Evolutionary conservation across 176 grass and related monocot species (phyloP), one percentile per base, ranked within the genome.

Genomic region (maize (Zea mays)): DNA sequence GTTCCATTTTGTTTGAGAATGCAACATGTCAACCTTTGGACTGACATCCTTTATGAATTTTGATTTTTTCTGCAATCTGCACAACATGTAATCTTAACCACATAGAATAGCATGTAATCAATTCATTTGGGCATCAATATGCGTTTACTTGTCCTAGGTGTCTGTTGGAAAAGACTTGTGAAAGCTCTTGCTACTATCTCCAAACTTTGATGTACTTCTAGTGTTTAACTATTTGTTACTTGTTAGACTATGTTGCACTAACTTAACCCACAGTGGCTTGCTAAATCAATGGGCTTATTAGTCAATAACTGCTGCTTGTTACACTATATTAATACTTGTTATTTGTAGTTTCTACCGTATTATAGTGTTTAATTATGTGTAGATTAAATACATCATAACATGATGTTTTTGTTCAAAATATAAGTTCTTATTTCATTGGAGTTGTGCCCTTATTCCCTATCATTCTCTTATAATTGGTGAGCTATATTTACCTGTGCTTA

Each of bases 1-100:
- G 8, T n/a, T 59, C 15, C 27, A 66, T 65, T 84, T 85, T 72
- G n/a, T 42, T 77, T 60, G 33, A 44, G 40, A 62, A 78, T 79
- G 16, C 58, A 55, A 64, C 71, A 40, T 10, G 7, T 52, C 49
- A 34, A 65, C 20, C 72, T 83, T 79, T 11, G 39, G 7, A 38
- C 17, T 58, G 10, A 4, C 8, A 15, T 21, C 49, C 27, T 43
- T 46, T 72, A 49, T 20, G 34, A 51, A 8, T 48, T 57, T n/a
- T n/a, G n/a, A n/a, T n/a, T n/a, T n/a, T 17, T 13, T 86, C 40
- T 39, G 21, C 48, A 71, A 12, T 47, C 55, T 34, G 2, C 40
- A 27, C 11, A 59, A 37, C 52, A 33, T 75, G 41, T 75, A 46
- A 14, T 74, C 46, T 48, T 6, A 19, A 40, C 0, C 10, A 15